A percentile compares a stretch with the other conserved stretches of the same genome.
These are phyloP conservation scores for Penicillium brasilianum DNA, from an alignment of 2,329 filamentous ascomycete genomes.

Conservation along the genomic window DNA sequence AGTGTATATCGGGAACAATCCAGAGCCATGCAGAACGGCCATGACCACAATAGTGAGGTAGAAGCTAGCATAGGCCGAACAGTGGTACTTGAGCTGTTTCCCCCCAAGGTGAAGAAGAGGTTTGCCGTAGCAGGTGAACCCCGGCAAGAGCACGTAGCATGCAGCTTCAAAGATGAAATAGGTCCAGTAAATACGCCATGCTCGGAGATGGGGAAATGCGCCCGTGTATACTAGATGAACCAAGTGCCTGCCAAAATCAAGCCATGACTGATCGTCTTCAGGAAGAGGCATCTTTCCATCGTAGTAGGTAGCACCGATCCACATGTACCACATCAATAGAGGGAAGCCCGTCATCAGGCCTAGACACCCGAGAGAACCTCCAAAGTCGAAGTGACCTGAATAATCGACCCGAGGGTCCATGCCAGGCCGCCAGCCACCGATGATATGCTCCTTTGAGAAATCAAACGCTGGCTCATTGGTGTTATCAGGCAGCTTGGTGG, in stretches of 20 bases:
- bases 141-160: slow-evolving; percentile 84
- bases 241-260: slow-evolving; percentile 74
- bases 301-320: slow-evolving; percentile 92
- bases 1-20: slow-evolving; percentile 83
- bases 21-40: slow-evolving; percentile 74
- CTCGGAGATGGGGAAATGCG: slow-evolving; percentile 78
- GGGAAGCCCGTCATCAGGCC: slow-evolving; percentile 91
- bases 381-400: slow-evolving; percentile 71
- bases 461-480: slow-evolving; percentile 2
- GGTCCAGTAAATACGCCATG: slow-evolving; percentile 92
- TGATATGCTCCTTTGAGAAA: slow-evolving; percentile 27
- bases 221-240: slow-evolving; percentile 74
- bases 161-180: slow-evolving; percentile 84
- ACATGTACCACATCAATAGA: slow-evolving; percentile 97
- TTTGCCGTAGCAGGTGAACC: slow-evolving; percentile 85
- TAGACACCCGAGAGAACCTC: slow-evolving; percentile 75
- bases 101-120: slow-evolving; percentile 79
- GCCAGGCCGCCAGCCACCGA: slow-evolving; percentile 30
- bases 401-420: slow-evolving; percentile 33
- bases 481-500: not conserved
- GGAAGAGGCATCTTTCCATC: slow-evolving; percentile 77
- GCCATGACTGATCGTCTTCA: slow-evolving; percentile 64
- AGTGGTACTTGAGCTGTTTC: slow-evolving; percentile 89
- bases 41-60: slow-evolving; percentile 79
- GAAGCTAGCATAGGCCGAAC: slow-evolving; percentile 83